Evolutionary conservation across 495 filamentous ascomycete genomes (phyloP).

Genomic region (Choiromyces venosus): DNA sequence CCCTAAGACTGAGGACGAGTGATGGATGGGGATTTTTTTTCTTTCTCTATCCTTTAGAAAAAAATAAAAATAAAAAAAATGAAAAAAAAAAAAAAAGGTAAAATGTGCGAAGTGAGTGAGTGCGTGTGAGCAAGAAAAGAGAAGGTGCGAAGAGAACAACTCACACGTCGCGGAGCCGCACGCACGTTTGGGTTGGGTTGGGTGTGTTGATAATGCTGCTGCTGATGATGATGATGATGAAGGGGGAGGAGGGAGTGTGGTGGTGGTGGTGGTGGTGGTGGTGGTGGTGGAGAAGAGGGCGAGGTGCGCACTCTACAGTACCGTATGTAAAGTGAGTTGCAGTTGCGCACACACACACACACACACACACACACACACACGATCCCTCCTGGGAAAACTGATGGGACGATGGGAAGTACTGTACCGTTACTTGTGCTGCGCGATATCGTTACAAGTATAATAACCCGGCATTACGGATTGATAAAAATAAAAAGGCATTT

Average conservation of each 20-base stretch:
- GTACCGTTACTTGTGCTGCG: conserved; percentile 8
- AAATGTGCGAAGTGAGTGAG: conserved; percentile 15
- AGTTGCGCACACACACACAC: conserved; percentile 64
- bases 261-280: conserved; percentile 59
- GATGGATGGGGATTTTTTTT: background rate
- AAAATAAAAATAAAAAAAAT: background rate
- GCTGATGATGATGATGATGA: conserved; percentile 62
- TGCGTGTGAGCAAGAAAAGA: conserved; percentile 21
- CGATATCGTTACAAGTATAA: background rate
- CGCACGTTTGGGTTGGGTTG: background rate
- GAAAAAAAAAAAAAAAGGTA: background rate
- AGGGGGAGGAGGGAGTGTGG: conserved; percentile 66
- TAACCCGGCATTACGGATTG: background rate
- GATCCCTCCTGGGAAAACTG: conserved; percentile 53
- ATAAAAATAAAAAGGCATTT: background rate
- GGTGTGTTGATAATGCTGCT: conserved; percentile 40
- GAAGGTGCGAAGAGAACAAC: background rate
- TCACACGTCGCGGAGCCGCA: background rate
- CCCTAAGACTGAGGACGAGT: background rate
- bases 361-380: no score
- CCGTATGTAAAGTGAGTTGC: conserved; percentile 46
- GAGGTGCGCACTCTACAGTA: conserved; percentile 55
- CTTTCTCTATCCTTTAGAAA: background rate
- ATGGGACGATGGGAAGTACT: conserved; percentile 66
- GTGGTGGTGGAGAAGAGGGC: conserved; percentile 62